These are phyloP conservation scores for Alternaria ethzedia DNA, from an alignment of 2,329 filamentous ascomycete species.

Conservation along the genomic window DNA sequence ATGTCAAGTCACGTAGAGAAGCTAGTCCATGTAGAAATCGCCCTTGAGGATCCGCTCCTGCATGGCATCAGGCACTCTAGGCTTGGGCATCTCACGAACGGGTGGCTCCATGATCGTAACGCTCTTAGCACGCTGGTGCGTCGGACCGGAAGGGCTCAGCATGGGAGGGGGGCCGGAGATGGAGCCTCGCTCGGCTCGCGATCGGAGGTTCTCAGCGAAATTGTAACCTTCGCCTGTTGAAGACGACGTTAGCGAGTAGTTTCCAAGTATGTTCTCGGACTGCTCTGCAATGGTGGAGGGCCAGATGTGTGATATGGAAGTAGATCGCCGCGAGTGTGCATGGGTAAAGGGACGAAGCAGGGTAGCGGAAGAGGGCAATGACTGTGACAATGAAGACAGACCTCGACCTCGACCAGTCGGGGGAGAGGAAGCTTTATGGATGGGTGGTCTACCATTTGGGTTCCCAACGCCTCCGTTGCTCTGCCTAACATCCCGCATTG, in stretches of 20 bases:
- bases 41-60: constrained; percentile 97
- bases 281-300: constrained; percentile 41
- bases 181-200: constrained; percentile 78
- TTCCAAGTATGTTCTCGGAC: constrained; percentile 40
- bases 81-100: constrained; percentile 65
- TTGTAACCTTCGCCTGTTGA: constrained; percentile 90
- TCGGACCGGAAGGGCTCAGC: constrained; percentile 10
- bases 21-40: constrained; percentile 95
- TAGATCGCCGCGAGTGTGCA: constrained; percentile 28
- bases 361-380: constrained; percentile 35
- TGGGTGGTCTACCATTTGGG: constrained; percentile 67
- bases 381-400: constrained; percentile 58
- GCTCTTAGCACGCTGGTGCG: constrained; percentile 73
- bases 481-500: constrained; percentile 72
- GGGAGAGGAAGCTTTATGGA: constrained; percentile 57
- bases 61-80: constrained; percentile 77
- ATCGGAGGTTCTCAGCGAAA: constrained; percentile 94
- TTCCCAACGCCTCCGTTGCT: constrained; percentile 60
- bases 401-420: constrained; percentile 63
- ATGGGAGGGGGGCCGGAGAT: constrained; percentile 56
- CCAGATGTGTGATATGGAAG: constrained; percentile 34
- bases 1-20: constrained; percentile 8
- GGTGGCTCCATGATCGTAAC: constrained; percentile 67
- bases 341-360: constrained; percentile 31
- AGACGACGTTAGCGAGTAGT: constrained; percentile 69